Evolutionary conservation across 768 basidiomycete species (phyloP).

Genomic region (Daedaleopsis sinensis): DNA sequence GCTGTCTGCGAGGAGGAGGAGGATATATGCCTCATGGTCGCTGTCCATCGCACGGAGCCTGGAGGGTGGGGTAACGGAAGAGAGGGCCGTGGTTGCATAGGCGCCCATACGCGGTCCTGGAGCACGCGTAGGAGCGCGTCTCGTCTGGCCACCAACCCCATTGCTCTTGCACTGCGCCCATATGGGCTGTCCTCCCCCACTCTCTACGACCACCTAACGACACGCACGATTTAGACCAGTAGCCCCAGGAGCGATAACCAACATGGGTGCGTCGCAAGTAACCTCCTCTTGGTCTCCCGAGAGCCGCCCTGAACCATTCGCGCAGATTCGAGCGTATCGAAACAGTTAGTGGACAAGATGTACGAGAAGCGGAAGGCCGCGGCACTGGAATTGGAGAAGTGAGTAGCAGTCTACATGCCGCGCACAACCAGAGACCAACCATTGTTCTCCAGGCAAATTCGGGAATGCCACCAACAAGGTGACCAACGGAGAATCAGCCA

Average conservation of each 20-base stretch:
- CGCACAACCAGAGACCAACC: neutral
- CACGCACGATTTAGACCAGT: neutral
- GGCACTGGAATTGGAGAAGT: conserved; percentile 96
- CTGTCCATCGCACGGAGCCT: conserved; percentile 30
- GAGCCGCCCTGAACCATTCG: conserved; percentile 2
- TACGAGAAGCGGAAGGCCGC: conserved; percentile 97
- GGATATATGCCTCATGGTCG: conserved; percentile 63
- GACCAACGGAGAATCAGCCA: conserved; percentile 81
- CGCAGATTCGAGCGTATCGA: conserved; percentile 74
- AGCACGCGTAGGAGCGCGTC: conserved; percentile 18
- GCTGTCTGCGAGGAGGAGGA: conserved; percentile 84
- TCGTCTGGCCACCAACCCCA: conserved; percentile 4
- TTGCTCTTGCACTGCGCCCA: conserved; percentile 5
- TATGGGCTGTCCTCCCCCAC: conserved; percentile 7
- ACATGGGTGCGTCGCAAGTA: conserved; percentile 25
- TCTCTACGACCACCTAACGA: neutral
- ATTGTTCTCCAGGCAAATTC: conserved; percentile 61
- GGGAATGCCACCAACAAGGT: conserved; percentile 81
- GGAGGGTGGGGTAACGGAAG: conserved; percentile 4
- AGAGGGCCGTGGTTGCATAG: conserved; percentile 4
- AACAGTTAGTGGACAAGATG: conserved; percentile 88
- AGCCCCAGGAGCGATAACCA: neutral
- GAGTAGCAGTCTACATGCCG: conserved; percentile 22
- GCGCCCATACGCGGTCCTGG: conserved; percentile 23
- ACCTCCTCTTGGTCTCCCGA: neutral